These are phyloP conservation scores for Juncus inflexus DNA, from an alignment of 176 grass and related monocot genomes.

Conservation along the genomic window DNA sequence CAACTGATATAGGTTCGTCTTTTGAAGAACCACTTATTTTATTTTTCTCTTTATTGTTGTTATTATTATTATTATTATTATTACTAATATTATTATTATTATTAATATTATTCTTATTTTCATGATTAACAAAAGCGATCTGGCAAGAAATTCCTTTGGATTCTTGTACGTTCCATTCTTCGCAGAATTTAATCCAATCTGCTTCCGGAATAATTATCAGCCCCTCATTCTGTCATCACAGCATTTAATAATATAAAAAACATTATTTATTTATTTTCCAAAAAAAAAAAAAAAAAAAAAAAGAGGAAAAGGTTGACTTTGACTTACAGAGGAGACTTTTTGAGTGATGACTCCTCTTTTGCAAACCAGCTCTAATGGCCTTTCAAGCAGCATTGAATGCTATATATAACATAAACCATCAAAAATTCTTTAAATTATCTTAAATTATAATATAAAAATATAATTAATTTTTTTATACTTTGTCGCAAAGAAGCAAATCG, in stretches of 20 bases:
- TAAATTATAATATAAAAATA: too few species aligned
- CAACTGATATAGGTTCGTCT: constrained; percentile 22
- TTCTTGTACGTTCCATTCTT: constrained; percentile 72
- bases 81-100: constrained; percentile 24
- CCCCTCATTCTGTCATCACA: constrained; percentile 70
- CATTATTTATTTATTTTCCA: not conserved
- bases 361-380: constrained; percentile 74
- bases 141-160: constrained; percentile 73
- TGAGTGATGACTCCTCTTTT: constrained; percentile 84
- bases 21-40: constrained; percentile 4
- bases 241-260: constrained; percentile 8
- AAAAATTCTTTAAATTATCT: not conserved
- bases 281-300: constrained; percentile 9
- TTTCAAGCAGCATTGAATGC: constrained; percentile 81
- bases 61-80: constrained; percentile 32
- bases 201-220: constrained; percentile 61
- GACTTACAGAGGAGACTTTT: constrained; percentile 76
- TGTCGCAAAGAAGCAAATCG: constrained; percentile 76
- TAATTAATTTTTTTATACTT: constrained; percentile 48
- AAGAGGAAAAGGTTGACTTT: not conserved
- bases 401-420: constrained; percentile 24
- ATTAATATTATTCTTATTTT: constrained; percentile 38
- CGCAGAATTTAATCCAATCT: constrained; percentile 80
- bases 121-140: constrained; percentile 47
- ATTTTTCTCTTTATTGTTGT: constrained; percentile 4